Conservation (phyloP, 192 early-diverging fungal genomes). For the Geosiphon pyriformis region DNA sequence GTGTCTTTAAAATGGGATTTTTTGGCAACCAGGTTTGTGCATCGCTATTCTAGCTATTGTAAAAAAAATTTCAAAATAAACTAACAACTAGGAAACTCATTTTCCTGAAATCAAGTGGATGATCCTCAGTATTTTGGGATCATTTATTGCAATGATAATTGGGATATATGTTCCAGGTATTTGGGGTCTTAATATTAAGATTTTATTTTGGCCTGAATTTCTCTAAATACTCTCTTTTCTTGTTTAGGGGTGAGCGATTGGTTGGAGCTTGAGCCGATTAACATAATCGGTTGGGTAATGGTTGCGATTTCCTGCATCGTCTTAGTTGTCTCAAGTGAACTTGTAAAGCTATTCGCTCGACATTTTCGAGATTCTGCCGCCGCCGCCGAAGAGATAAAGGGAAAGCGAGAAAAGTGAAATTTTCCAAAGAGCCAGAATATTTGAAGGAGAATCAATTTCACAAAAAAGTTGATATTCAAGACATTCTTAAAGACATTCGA, state of each 20-base stretch:
- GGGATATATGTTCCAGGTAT: slow-evolving; percentile 77
- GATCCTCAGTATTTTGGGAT: slow-evolving; percentile 67
- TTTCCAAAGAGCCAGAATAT: too few species aligned
- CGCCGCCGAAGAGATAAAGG: too few species aligned
- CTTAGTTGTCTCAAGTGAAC: slow-evolving; percentile 53
- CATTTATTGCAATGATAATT: slow-evolving; percentile 63
- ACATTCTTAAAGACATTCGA: too few species aligned
- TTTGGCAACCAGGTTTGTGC: slow-evolving; percentile 48
- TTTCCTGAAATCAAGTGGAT: slow-evolving; percentile 51
- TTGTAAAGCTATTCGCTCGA: slow-evolving; percentile 46
- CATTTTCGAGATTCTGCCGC: neutral
- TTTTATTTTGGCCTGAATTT: slow-evolving; percentile 14
- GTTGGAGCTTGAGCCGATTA: slow-evolving; percentile 52
- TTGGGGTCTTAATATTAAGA: slow-evolving; percentile 24
- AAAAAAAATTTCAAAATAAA: too few species aligned
- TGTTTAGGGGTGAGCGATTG: slow-evolving; percentile 32
- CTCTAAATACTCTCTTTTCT: neutral
- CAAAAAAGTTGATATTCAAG: too few species aligned
- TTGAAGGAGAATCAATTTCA: too few species aligned
- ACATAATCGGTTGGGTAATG: slow-evolving; percentile 58
- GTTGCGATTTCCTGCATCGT: slow-evolving; percentile 52
- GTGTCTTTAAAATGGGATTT: slow-evolving; percentile 72
- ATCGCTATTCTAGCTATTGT: neutral
- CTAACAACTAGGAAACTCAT: too few species aligned
- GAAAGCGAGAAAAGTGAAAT: too few species aligned